phyloP scores from a whole-genome alignment of 116 monocot genomes.

The Phalaenopsis hybrid region DNA sequence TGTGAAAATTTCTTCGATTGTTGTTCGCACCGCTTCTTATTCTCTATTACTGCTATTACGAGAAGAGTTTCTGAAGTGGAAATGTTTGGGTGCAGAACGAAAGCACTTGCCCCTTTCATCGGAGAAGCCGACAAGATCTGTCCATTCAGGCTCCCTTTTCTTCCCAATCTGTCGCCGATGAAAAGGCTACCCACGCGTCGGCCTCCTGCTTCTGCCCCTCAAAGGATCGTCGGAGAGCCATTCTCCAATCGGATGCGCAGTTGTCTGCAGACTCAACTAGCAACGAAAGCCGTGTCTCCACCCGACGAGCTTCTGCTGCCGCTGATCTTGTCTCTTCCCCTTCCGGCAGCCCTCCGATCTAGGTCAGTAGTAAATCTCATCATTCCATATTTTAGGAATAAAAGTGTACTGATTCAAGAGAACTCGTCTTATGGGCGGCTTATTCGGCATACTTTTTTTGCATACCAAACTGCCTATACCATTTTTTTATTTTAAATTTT shows the following conservation, averaged over 20 bases:
- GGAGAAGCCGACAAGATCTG: neutral
- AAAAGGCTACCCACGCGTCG: neutral
- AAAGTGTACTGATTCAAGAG: neutral
- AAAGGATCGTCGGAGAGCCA: neutral
- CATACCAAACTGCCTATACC: too few species aligned
- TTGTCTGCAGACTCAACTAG: neutral
- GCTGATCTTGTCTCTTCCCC: neutral
- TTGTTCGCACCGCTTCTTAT: neutral
- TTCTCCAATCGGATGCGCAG: neutral
- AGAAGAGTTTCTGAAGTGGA: neutral
- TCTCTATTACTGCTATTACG: neutral
- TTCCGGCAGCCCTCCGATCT: slow-evolving; percentile 19
- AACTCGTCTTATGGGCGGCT: too few species aligned
- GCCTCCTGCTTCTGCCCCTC: neutral
- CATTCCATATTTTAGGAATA: too few species aligned
- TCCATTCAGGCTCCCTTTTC: neutral
- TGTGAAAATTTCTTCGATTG: too few species aligned
- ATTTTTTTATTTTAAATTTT: too few species aligned
- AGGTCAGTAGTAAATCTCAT: neutral
- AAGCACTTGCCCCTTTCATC: neutral
- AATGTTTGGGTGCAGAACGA: slow-evolving; percentile 1
- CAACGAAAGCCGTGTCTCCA: neutral
- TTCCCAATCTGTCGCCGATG: neutral
- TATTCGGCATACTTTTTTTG: too few species aligned
- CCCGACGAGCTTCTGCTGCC: neutral